These are phyloP conservation scores for Phytophthora crassamura DNA, from an alignment of 352 stramenopile species.

Conservation along the genomic window DNA sequence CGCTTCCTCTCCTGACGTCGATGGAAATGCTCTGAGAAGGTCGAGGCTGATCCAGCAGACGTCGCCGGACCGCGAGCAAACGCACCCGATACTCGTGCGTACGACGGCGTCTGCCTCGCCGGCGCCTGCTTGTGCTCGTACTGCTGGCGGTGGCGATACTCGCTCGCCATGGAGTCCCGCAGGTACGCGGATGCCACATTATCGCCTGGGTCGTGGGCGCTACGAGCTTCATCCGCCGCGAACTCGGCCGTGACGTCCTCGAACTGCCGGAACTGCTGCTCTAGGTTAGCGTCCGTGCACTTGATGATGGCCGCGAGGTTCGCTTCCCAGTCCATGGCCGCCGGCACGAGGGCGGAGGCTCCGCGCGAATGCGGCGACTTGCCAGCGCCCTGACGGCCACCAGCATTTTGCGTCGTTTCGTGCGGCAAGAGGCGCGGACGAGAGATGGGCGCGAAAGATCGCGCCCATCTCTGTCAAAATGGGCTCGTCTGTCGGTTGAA, in stretches of 20 bases:
- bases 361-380: no score
- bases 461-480: no score
- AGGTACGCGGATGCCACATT: slow-evolving; percentile 48
- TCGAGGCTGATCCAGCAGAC: slow-evolving; percentile 9
- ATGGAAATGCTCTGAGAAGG: slow-evolving; percentile 64
- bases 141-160: slow-evolving; percentile 25
- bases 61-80: slow-evolving; percentile 18
- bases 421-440: no score
- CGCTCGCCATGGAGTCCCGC: slow-evolving; percentile 42
- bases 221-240: slow-evolving; percentile 4
- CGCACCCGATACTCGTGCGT: slow-evolving; percentile 23
- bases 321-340: slow-evolving; percentile 68
- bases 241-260: slow-evolving; percentile 48
- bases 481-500: no score
- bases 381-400: no score
- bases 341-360: no score
- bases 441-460: no score
- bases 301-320: slow-evolving; percentile 86
- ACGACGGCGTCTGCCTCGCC: slow-evolving; percentile 22
- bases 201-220: slow-evolving; percentile 1
- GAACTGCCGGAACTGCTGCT: slow-evolving; percentile 79
- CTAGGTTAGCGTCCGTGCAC: slow-evolving; percentile 78
- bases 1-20: slow-evolving; percentile 56
- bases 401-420: no score
- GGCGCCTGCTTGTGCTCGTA: slow-evolving; percentile 5